Base-by-base conservation (phyloP, 371 early-diverging fungal species). In the Aphelidium insulamus region DNA sequence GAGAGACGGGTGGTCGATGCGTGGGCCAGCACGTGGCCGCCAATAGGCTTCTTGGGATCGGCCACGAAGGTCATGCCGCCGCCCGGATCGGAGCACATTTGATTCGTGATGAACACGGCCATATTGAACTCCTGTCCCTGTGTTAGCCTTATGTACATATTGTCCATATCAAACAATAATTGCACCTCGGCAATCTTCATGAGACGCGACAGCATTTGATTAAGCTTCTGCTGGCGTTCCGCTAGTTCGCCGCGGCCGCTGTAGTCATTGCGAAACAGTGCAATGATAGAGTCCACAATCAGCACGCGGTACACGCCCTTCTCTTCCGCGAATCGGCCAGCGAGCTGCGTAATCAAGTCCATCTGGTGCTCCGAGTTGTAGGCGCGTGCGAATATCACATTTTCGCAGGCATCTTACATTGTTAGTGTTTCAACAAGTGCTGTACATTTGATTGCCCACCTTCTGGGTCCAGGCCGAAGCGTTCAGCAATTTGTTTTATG, bases 81-180 rank as follows among this genome's bases (percentile, higher is more conserved):
- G 3, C 59, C 55, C 9, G 69, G 71, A 35, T 72, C 70, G 11
- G 72, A 47, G 54, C 50, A 55, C 5, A 71, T 72, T 48, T 86
- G 87, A 44, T 88, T 88, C 5, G 90, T 87, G 33, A 87, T 59
- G 35, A 67, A 82, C 6, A 87, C 65, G 2, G 86, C 86, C 3
- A 88, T 57, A 41, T 79, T 81, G 49, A 76, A 81, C 39, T 79
- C 82, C 40, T n/a, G n/a, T n/a, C n/a, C n/a, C n/a, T n/a, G n/a
- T n/a, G n/a, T 9, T n/a, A 26, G n/a, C 26, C 26, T 26, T 26
- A n/a, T n/a, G 26, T n/a, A 26, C 26, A 8, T 9, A 8, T 5
- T 11, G n/a, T 24, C 42, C 42, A 34, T 19, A 49, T 34, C 46
- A 46, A 17, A n/a, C n/a, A n/a, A n/a, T n/a, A n/a, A n/a, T n/a